Evolutionary conservation across 148 eudicot genomes (phyloP), one percentile per base, ranked within the genome.

Genomic region (Salicornia ramosissima): DNA sequence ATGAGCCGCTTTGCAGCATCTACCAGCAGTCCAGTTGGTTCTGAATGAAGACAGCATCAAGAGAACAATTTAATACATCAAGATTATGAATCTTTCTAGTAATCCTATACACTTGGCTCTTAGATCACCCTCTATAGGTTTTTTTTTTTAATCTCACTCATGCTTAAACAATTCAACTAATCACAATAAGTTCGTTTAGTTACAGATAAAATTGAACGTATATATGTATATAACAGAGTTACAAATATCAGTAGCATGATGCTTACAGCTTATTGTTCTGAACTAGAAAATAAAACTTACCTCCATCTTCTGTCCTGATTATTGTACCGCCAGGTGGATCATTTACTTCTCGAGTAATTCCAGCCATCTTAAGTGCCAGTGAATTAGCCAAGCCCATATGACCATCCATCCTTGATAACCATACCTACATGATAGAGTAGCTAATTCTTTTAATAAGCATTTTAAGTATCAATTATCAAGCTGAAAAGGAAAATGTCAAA

Each of bases 371-470:
- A 21, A 91, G 84, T 54, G 99, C 96, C 69, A 86, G 39, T 22
- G 99, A 86, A 80, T 95, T 95, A 57, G 97, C 96, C 81, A 95
- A 83, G 69, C 93, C 90, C 96, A 88, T 91, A 71, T 95, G 99
- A 74, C 99, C 93, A 89, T 91, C 99, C 91, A 83, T 82, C 77
- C 97, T 87, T 31, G 84, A 68, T 30, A 95, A 64, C 97, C 96
- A 95, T 15, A 88, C 89, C 99, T 94, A 78, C 68, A 81, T 46
- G 71, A 74, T 34, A 25, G 55, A 42, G 54, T 39, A 54, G 66
- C 34, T 26, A 22, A 67, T 63, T 55, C 34, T 72, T 60, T 16
- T 25, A 53, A 58, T 10, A 40, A 29, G 68, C 51, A 29, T 24
- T 42, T 10, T 21, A 25, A 55, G 29, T 28, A 43, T 15, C 13